Evolutionary conservation across 495 filamentous ascomycete species (phyloP).

Genomic region (Aspergillus panamensis): DNA sequence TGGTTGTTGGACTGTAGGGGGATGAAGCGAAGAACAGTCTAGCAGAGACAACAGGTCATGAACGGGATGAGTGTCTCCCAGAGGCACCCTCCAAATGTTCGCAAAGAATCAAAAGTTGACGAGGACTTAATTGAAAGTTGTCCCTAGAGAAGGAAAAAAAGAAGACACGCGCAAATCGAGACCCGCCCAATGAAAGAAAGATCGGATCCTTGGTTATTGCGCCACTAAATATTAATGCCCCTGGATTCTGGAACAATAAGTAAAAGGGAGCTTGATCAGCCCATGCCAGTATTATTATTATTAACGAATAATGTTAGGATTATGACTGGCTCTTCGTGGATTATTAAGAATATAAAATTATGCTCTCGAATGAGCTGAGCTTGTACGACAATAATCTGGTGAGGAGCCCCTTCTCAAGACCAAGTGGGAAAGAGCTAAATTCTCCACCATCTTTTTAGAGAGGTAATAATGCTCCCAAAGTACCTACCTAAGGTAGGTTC

Average conservation of each 20-base stretch:
- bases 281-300: neutral
- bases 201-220: neutral
- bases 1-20: slow-evolving; percentile 16
- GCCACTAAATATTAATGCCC: slow-evolving; percentile 1
- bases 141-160: neutral
- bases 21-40: slow-evolving; percentile 3
- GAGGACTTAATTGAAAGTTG: neutral
- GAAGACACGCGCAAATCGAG: slow-evolving; percentile 2
- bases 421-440: too few species aligned
- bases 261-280: neutral
- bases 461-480: too few species aligned
- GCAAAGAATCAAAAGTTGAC: slow-evolving; percentile 2
- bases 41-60: slow-evolving; percentile 14
- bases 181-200: slow-evolving; percentile 1
- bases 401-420: too few species aligned
- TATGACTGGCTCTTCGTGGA: neutral
- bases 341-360: too few species aligned
- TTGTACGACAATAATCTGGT: too few species aligned
- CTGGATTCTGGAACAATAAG: neutral
- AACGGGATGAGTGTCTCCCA: slow-evolving; percentile 18
- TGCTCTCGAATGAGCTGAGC: too few species aligned
- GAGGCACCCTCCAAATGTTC: slow-evolving; percentile 16
- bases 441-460: too few species aligned
- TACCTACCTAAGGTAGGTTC: too few species aligned
- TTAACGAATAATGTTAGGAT: neutral